Evolutionary conservation across 345 rosid genomes (phyloP).

Genomic region (Balakata baccata): DNA sequence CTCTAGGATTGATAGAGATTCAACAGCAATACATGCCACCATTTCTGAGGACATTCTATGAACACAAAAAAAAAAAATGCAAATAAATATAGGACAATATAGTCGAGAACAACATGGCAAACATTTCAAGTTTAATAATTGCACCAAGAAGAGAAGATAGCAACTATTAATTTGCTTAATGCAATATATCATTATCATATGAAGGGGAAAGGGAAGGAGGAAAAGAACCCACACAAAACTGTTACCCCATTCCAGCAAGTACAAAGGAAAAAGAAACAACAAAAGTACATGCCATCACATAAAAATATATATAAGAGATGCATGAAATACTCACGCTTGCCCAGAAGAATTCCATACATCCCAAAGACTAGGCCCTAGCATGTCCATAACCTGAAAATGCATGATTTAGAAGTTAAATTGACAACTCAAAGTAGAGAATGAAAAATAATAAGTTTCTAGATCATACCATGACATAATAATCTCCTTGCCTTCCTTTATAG

Average conservation of each 20-base stretch:
- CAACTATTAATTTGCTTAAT: not conserved
- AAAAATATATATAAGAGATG: not conserved
- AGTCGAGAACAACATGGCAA: not conserved
- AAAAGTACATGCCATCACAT: not conserved
- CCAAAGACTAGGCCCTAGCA: constrained; percentile 39
- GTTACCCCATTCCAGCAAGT: not conserved
- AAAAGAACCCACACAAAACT: not conserved
- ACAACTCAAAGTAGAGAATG: constrained; percentile 13
- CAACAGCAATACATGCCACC: constrained; percentile 39
- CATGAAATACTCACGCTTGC: constrained; percentile 27
- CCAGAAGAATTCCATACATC: constrained; percentile 37
- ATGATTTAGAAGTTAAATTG: constrained; percentile 13
- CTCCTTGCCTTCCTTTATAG: constrained; percentile 35
- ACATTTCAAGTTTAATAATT: not conserved
- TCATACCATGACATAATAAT: constrained; percentile 37
- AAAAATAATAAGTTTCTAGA: constrained; percentile 9
- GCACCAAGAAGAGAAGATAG: not conserved
- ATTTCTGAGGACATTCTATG: constrained; percentile 34
- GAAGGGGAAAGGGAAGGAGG: not conserved
- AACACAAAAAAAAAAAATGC: not conserved
- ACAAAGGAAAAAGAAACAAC: not conserved
- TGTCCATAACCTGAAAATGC: constrained; percentile 34
- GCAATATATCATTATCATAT: not conserved
- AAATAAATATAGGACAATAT: not conserved
- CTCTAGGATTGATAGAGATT: constrained; percentile 33